These are phyloP conservation scores for Vishniacozyma victoriae DNA, from an alignment of 768 basidiomycete genomes.

Conservation along the genomic window DNA sequence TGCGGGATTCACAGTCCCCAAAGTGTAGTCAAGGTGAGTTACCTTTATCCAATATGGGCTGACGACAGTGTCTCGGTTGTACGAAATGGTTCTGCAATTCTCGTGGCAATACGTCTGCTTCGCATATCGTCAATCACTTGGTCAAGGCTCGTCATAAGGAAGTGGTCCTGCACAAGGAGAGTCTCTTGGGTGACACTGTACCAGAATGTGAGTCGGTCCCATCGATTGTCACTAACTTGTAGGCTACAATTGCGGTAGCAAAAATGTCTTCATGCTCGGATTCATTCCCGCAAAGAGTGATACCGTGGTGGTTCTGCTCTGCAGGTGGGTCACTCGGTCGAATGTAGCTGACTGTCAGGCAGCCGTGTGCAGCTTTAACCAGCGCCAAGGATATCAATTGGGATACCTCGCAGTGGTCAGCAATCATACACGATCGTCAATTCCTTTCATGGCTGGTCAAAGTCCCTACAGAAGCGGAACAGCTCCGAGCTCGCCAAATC, in stretches of 20 bases:
- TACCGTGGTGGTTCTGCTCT: slow-evolving; percentile 93
- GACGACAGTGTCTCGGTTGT: slow-evolving; percentile 43
- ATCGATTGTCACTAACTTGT: neutral
- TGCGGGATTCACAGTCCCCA: slow-evolving; percentile 97
- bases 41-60: neutral
- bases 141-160: slow-evolving; percentile 99
- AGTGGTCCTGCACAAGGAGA: slow-evolving; percentile 90
- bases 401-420: slow-evolving; percentile 97
- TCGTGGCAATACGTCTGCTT: slow-evolving; percentile 92
- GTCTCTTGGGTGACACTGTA: slow-evolving; percentile 90
- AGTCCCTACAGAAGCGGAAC: slow-evolving; percentile 91
- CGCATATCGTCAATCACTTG: slow-evolving; percentile 97
- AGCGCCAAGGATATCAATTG: slow-evolving; percentile 92
- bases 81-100: slow-evolving; percentile 81
- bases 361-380: slow-evolving; percentile 92
- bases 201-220: slow-evolving; percentile 65
- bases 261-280: slow-evolving; percentile 98
- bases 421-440: slow-evolving; percentile 94
- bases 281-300: slow-evolving; percentile 99
- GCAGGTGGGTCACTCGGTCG: slow-evolving; percentile 60
- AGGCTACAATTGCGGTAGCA: slow-evolving; percentile 92
- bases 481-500: slow-evolving; percentile 91
- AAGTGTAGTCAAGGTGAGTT: slow-evolving; percentile 73
- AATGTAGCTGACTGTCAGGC: slow-evolving; percentile 51
- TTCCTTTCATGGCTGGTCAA: slow-evolving; percentile 99